Base-by-base conservation (phyloP, 106 monocot genomes). In the Agapanthus africanus region DNA sequence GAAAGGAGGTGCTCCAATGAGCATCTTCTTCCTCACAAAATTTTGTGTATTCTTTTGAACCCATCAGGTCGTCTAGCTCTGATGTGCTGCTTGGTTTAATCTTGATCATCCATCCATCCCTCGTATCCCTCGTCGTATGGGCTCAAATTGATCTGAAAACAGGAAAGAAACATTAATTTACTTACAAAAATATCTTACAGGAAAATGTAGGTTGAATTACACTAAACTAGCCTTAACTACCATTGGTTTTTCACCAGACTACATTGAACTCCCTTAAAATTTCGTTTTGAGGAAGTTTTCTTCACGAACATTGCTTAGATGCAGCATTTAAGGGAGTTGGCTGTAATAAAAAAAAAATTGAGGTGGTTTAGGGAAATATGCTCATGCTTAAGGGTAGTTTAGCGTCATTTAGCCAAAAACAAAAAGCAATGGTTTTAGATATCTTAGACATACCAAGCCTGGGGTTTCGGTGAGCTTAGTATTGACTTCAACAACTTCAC, bases 31-130 rank as follows among this genome's bases (percentile, higher is more conserved):
- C 95, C 73, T 88, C 88, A 32, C 95, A 95, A 63, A 77, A 73
- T 37, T 88, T 88, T 28, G 79, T 88, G 81, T 95, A 95, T 37
- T 86, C 84, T 54, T 63, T 65, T 8, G 95, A 34, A 22, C 78
- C 91, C 85, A 88, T 68, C 73, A 91, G 64, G 21, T 75, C 76
- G 34, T 88, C 88, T 41, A 95, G 30, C 65, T 91, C 95, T 2
- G 95, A 67, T 2, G 81, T 83, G 73, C 40, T 81, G 54, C 95
- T 88, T 23, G 91, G 95, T 41, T 76, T 72, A 22, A 95, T 69
- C 72, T 91, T 95, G 77, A 95, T 95, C 85, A 95, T 91, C 95
- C 95, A 95, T 50, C 95, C 95, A 44, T 95, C 88, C 35, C n/a
- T n/a, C n/a, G n/a, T n/a, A n/a, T n/a, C n/a, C n/a, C n/a, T n/a